Conservation (phyloP, 208 protist genomes). For the Angomonas ambiguus region DNA sequence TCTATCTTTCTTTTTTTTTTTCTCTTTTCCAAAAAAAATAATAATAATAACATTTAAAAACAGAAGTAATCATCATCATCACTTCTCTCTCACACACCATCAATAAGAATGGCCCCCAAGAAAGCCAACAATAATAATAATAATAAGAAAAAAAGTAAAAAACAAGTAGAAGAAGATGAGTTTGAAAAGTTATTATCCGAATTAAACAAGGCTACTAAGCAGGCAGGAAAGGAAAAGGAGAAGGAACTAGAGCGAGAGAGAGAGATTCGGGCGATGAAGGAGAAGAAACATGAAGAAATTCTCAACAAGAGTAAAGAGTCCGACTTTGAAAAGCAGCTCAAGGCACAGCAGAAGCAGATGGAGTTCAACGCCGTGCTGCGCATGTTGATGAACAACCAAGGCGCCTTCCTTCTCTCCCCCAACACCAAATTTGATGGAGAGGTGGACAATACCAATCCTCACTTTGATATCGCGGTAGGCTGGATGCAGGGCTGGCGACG, state of each 20-base stretch:
- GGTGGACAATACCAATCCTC: conserved; percentile 32
- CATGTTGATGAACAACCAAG: conserved; percentile 46
- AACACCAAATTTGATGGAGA: conserved; percentile 64
- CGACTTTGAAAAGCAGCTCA: conserved; percentile 45
- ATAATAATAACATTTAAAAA: conserved; percentile 13
- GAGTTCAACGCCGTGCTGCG: conserved; percentile 68
- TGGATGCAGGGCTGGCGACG: conserved; percentile 88
- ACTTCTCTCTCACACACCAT: background rate
- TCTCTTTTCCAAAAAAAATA: background rate
- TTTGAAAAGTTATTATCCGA: conserved; percentile 68
- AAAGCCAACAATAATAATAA: conserved; percentile 17
- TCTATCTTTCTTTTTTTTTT: background rate
- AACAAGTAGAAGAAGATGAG: conserved; percentile 59
- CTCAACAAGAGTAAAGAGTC: conserved; percentile 30
- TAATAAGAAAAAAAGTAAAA: conserved; percentile 27
- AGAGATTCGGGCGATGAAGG: conserved; percentile 32
- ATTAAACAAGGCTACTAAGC: conserved; percentile 58
- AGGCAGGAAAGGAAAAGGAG: conserved; percentile 28
- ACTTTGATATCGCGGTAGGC: conserved; percentile 74
- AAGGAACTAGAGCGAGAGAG: conserved; percentile 35
- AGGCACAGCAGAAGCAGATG: conserved; percentile 49
- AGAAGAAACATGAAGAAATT: conserved; percentile 21
- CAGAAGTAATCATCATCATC: no score
- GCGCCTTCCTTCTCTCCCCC: conserved; percentile 51
- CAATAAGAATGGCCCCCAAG: conserved; percentile 25